Percentiles rank a stretch among this genome's conserved stretches.
Evolutionary conservation across 305 asterid species (phyloP).

Genomic region (Plantago coronopus): DNA sequence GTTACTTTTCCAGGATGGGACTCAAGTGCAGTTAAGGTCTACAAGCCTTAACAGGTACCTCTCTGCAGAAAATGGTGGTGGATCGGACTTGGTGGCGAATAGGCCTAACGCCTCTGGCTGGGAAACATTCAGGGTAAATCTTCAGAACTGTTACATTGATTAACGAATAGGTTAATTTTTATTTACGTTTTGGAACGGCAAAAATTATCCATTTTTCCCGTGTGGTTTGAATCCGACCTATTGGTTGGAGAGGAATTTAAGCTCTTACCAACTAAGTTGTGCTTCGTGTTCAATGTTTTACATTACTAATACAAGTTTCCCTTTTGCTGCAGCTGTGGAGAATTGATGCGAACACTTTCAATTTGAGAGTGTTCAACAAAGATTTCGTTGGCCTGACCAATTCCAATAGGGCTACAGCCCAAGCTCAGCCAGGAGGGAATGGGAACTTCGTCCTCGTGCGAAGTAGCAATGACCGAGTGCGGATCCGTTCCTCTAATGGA

Average conservation of each 20-base stretch:
- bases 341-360: background rate
- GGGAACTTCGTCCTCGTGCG: constrained; percentile 47
- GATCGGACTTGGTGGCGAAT: background rate
- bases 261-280: no score
- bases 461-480: constrained; percentile 39
- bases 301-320: background rate
- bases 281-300: background rate
- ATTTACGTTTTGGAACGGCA: background rate
- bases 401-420: background rate
- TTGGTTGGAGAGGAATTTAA: no score
- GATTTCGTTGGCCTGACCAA: background rate
- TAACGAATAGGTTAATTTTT: background rate
- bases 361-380: constrained; percentile 1
- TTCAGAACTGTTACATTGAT: background rate
- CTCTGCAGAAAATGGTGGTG: background rate
- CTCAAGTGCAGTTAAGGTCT: background rate
- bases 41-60: background rate
- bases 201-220: no score
- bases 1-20: constrained; percentile 3
- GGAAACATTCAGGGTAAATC: constrained; percentile 4
- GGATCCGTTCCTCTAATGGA: constrained; percentile 58
- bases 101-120: background rate
- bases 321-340: background rate
- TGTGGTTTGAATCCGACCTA: no score
- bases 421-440: background rate